Conservation (phyloP, 2,329 filamentous ascomycete species). For the Cephalotrichum gorgonifer region DNA sequence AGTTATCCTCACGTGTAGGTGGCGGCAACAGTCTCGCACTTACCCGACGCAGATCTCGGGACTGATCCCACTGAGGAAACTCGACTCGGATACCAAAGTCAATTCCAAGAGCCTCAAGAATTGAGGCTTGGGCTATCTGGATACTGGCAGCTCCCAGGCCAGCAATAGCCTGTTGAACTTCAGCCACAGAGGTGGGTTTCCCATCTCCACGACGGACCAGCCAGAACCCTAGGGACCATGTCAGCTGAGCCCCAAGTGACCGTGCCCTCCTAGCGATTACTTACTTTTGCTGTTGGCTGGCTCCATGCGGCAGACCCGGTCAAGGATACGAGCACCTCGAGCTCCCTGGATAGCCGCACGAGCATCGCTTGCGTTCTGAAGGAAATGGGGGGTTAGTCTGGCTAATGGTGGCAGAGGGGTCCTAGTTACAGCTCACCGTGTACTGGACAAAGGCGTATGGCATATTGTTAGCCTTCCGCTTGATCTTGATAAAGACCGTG, state of each 20-base stretch:
- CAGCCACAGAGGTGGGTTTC: constrained; percentile 24
- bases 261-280: constrained; percentile 10
- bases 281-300: constrained; percentile 48
- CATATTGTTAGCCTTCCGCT: constrained; percentile 41
- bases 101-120: constrained; percentile 22
- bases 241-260: constrained; percentile 11
- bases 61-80: constrained; percentile 39
- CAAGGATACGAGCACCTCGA: constrained; percentile 37
- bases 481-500: constrained; percentile 51
- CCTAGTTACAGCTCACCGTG: constrained; percentile 32
- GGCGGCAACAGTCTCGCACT: constrained; percentile 13
- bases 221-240: constrained; percentile 21
- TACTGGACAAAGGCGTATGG: constrained; percentile 56
- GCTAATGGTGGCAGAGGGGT: background rate
- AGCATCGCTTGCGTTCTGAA: constrained; percentile 25
- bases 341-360: constrained; percentile 34
- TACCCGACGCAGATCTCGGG: constrained; percentile 37
- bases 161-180: constrained; percentile 31
- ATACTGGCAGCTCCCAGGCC: constrained; percentile 29
- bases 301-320: constrained; percentile 49
- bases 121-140: constrained; percentile 21
- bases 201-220: constrained; percentile 36
- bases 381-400: background rate
- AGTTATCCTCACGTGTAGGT: background rate
- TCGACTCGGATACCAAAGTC: constrained; percentile 32